phyloP scores from a whole-genome alignment of 1,139 yeast genomes.

The Scheffersomyces parashehatae region DNA sequence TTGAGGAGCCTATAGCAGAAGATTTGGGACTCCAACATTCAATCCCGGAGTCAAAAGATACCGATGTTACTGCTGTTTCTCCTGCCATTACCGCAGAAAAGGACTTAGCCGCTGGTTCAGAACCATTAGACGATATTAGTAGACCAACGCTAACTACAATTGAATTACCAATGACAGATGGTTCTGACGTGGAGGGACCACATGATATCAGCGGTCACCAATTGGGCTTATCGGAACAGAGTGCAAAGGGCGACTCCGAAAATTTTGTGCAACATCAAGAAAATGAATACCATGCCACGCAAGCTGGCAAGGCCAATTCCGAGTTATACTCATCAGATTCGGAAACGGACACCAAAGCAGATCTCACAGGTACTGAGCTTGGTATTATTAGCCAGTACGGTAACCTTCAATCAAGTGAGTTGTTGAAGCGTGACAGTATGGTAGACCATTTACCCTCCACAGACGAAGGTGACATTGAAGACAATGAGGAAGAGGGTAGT shows the following conservation, averaged over 20 bases:
- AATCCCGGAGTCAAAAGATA: conserved; percentile 1
- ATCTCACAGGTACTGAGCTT: conserved; percentile 14
- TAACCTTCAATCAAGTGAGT: conserved; percentile 13
- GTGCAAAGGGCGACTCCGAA: too few species aligned
- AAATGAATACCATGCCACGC: background rate
- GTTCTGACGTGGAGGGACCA: too few species aligned
- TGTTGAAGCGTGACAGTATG: conserved; percentile 7
- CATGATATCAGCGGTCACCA: too few species aligned
- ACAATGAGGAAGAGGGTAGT: conserved; percentile 20
- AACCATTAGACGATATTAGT: too few species aligned
- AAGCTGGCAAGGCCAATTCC: conserved; percentile 4
- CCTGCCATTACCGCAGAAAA: too few species aligned
- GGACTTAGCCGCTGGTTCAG: too few species aligned
- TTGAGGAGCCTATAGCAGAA: too few species aligned
- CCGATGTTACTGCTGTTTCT: conserved; percentile 4
- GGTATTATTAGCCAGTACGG: conserved; percentile 24
- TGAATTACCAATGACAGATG: too few species aligned
- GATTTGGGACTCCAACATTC: too few species aligned
- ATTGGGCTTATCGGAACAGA: too few species aligned
- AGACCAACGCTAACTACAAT: too few species aligned
- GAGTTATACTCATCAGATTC: conserved; percentile 5
- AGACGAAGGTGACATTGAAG: conserved; percentile 17
- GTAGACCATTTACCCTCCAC: conserved; percentile 7
- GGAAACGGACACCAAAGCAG: conserved; percentile 8
- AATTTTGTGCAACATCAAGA: too few species aligned